Evolutionary conservation across 2,329 filamentous ascomycete genomes (phyloP), one percentile per base, ranked within the genome.

Genomic region (Acrocalymma vagum): DNA sequence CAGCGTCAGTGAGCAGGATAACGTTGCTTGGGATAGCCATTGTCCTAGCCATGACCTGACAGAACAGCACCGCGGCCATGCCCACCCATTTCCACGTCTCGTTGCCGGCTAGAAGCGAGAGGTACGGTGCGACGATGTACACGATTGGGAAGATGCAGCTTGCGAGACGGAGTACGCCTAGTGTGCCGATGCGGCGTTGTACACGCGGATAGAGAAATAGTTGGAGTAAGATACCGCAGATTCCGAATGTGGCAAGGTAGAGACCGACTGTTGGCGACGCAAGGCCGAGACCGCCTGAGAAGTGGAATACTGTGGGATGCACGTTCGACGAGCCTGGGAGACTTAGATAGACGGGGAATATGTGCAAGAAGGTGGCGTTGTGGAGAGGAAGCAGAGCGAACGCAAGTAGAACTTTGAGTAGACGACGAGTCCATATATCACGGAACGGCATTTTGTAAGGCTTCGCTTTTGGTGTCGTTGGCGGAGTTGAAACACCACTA

Each of bases 1-100:
- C 77, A 37, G 73, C 76, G 45, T 85, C 84, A 42, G 85, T 85
- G 10, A 85, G 72, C 0, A 86, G 62, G 9, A 85, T 83, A 0
- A 81, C 77, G 1, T 74, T 77, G 0, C 77, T 77, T 0, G 83
- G 83, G 0, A 85, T 64, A 0, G 80, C 76, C 55, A 76, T 76
- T 0, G 74, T 77, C 6, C 74, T 63, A 6, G 69, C 73, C 16
- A 69, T 52, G 26, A 75, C 70, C 48, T 76, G 73, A 3, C 72
- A 51, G 30, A 62, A 51, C 0, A 76, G 63, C 5, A 75, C 53
- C 4, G 55, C 35, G 4, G 64, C 64, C 41, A 76, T 72, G 7
- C 59, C 66, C 1, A 59, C 33, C 72, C 72, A 76, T 37, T 75
- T 55, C 2, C 54, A 37, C 0, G 47, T 16, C 3, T 62, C 61